These are phyloP conservation scores for Lithospermum erythrorhizon DNA, from an alignment of 257 asterid species.

Conservation along the genomic window DNA sequence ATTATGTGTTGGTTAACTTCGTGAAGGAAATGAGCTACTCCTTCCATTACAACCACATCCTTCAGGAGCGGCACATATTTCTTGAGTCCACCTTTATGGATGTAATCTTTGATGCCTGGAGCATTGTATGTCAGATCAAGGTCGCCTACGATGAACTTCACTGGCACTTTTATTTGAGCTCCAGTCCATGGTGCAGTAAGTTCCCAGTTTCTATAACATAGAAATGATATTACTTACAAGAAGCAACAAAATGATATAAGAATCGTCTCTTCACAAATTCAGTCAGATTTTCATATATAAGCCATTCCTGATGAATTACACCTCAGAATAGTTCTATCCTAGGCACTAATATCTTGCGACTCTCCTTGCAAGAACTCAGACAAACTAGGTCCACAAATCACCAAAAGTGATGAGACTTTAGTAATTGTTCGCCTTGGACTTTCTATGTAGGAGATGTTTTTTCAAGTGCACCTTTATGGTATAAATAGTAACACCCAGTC, in stretches of 20 bases:
- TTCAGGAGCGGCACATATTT: slow-evolving; percentile 46
- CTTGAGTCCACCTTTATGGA: slow-evolving; percentile 61
- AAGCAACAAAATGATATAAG: too few species aligned
- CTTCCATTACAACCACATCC: slow-evolving; percentile 52
- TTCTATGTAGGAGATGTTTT: too few species aligned
- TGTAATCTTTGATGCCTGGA: slow-evolving; percentile 51
- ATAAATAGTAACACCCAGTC: too few species aligned
- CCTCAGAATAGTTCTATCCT: too few species aligned
- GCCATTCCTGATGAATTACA: too few species aligned
- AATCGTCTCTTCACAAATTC: too few species aligned
- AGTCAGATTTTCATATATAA: not conserved
- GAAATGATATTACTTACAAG: not conserved
- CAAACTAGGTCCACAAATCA: too few species aligned
- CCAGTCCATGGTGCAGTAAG: slow-evolving; percentile 57
- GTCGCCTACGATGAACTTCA: slow-evolving; percentile 61
- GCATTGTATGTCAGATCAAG: slow-evolving; percentile 48
- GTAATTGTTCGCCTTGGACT: too few species aligned
- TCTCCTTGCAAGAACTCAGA: too few species aligned
- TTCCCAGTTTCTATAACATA: slow-evolving; percentile 56
- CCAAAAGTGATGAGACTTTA: too few species aligned
- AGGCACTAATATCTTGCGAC: too few species aligned
- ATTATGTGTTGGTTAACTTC: slow-evolving; percentile 20
- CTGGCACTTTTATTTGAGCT: slow-evolving; percentile 37
- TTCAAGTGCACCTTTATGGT: too few species aligned
- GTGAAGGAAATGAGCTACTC: slow-evolving; percentile 53